phyloP scores from a whole-genome alignment of 805 yeast genomes.

The Ogataea pignaliae region DNA sequence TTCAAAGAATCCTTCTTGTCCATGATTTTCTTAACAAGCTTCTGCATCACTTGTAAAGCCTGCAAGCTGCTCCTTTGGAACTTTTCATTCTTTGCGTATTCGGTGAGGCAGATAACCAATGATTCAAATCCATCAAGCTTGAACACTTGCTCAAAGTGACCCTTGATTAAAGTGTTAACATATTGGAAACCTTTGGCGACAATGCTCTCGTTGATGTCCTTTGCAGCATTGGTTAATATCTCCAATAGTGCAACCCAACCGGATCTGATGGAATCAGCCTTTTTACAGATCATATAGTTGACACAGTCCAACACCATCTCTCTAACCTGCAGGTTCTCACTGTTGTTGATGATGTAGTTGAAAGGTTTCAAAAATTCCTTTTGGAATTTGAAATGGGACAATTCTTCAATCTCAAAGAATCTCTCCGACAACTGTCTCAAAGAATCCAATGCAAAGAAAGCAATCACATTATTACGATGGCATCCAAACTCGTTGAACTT shows the following conservation, averaged over 20 bases:
- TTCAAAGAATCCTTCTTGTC: constrained; percentile 36
- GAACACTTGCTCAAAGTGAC: constrained; percentile 58
- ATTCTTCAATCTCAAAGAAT: constrained; percentile 88
- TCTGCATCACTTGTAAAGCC: constrained; percentile 69
- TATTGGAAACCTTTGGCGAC: constrained; percentile 63
- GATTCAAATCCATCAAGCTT: constrained; percentile 65
- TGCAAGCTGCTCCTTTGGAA: constrained; percentile 79
- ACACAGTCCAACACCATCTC: constrained; percentile 90
- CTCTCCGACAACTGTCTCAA: constrained; percentile 89
- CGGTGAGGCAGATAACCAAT: constrained; percentile 70
- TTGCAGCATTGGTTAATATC: constrained; percentile 71
- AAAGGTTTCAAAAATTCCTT: constrained; percentile 91
- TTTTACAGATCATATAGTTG: constrained; percentile 75
- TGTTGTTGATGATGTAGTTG: constrained; percentile 68
- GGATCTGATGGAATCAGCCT: constrained; percentile 70
- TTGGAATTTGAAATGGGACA: constrained; percentile 93
- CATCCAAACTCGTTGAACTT: constrained; percentile 85
- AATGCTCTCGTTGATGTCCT: constrained; percentile 49
- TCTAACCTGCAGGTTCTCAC: constrained; percentile 64
- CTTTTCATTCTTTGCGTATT: constrained; percentile 76
- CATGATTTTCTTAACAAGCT: constrained; percentile 57
- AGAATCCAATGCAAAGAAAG: constrained; percentile 89
- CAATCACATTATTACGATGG: constrained; percentile 68
- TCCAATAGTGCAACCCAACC: constrained; percentile 93
- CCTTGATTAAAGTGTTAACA: constrained; percentile 56